Evolutionary conservation across 768 basidiomycete genomes (phyloP).

Genomic region (Pisolithus marmoratus): DNA sequence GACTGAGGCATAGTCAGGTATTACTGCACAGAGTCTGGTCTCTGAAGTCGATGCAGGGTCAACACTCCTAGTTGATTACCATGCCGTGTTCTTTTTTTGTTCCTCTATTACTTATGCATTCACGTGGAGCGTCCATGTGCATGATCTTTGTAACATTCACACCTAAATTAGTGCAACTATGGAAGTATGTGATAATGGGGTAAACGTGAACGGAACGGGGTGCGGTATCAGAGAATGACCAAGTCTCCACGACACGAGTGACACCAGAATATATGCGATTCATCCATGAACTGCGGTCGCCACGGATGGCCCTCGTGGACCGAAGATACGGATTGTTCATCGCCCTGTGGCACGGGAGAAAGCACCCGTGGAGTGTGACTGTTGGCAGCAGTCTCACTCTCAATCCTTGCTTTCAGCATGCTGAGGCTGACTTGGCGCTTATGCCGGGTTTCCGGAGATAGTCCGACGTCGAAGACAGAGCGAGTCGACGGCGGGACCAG

Average conservation of each 20-base stretch:
- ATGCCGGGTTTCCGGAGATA: slow-evolving; percentile 72
- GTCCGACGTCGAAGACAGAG: slow-evolving; percentile 60
- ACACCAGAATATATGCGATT: slow-evolving; percentile 89
- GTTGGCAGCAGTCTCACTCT: slow-evolving; percentile 58
- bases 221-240: slow-evolving; percentile 50
- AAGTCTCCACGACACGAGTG: slow-evolving; percentile 76
- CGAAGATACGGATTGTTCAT: slow-evolving; percentile 4
- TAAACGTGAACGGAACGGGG: background rate
- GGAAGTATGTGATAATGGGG: slow-evolving; percentile 3
- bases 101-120: slow-evolving; percentile 3
- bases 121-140: slow-evolving; percentile 2
- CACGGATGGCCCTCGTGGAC: slow-evolving; percentile 8
- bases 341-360: slow-evolving; percentile 43
- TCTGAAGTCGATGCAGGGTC: slow-evolving; percentile 22
- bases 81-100: slow-evolving; percentile 4
- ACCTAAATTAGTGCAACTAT: slow-evolving; percentile 16
- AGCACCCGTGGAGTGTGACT: slow-evolving; percentile 46
- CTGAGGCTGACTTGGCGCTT: slow-evolving; percentile 79
- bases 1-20: slow-evolving; percentile 35
- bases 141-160: slow-evolving; percentile 10
- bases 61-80: slow-evolving; percentile 5
- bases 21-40: slow-evolving; percentile 33
- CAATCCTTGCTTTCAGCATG: slow-evolving; percentile 89
- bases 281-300: slow-evolving; percentile 78
- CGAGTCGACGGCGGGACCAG: slow-evolving; percentile 40